phyloP scores from a whole-genome alignment of 2,329 filamentous ascomycete species.

The Colletotrichum costaricense region DNA sequence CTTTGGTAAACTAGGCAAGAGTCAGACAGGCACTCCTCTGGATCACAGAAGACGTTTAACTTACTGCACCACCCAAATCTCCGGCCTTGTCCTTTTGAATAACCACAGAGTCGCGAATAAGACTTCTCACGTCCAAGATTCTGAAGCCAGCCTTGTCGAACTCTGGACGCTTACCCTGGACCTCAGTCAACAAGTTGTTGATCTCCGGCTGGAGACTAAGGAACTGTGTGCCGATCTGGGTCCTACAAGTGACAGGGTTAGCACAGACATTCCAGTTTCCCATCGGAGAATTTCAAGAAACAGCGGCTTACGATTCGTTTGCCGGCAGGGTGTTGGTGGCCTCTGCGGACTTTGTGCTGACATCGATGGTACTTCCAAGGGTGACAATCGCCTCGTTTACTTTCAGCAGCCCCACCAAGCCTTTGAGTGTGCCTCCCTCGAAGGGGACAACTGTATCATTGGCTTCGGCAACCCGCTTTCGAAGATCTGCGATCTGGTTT shows the following conservation, averaged over 20 bases:
- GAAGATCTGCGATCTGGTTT: constrained; percentile 9
- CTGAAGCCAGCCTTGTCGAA: constrained; percentile 33
- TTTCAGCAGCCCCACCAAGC: constrained; percentile 24
- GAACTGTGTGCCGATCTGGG: constrained; percentile 3
- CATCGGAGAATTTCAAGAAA: not conserved
- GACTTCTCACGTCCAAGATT: constrained; percentile 27
- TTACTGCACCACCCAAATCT: constrained; percentile 14
- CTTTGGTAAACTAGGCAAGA: constrained; percentile 9
- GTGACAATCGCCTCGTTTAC: constrained; percentile 25
- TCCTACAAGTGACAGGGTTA: not conserved
- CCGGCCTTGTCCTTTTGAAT: constrained; percentile 25
- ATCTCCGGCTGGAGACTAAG: constrained; percentile 22
- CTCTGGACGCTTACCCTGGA: constrained; percentile 14
- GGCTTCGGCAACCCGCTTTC: constrained; percentile 1
- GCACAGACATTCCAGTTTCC: not conserved
- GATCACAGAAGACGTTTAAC: not conserved
- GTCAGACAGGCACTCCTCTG: not conserved
- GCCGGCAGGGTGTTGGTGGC: constrained; percentile 9
- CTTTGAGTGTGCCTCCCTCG: constrained; percentile 15
- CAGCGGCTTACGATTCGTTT: constrained; percentile 13
- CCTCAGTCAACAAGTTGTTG: constrained; percentile 5
- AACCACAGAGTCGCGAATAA: constrained; percentile 19
- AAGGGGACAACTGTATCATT: constrained; percentile 24
- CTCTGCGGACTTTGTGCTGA: not conserved
- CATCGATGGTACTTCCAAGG: constrained; percentile 14